Base-by-base conservation (phyloP, 345 rosid genomes). In the Eucalyptus cloeziana region DNA sequence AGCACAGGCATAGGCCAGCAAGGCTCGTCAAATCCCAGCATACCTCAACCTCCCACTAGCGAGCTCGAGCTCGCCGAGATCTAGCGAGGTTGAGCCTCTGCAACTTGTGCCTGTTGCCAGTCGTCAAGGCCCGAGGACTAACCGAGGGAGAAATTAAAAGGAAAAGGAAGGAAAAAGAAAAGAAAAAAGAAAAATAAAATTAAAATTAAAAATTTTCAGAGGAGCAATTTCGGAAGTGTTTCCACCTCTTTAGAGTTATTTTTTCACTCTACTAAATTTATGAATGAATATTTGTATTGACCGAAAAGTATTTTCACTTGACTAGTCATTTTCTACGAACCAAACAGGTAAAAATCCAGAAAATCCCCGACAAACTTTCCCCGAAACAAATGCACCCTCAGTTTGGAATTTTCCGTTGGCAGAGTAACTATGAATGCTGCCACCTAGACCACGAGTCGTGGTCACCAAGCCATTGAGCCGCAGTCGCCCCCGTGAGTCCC, bases 101-200 rank as follows among this genome's bases (percentile, higher is more conserved):
- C 13, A 25, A 1, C 62, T 5, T 25, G 1, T 10, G 12, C 62
- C 1, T 10, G 1, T 56, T 10, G 25, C 30, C 1, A 2, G 30
- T 56, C 2, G 30, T 13, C 13, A 24, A 58, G 64, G n/a, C 64
- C 7, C n/a, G 7, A 4, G 3, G n/a, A 24, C 64, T 11, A 58
- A 22, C 22, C 0, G 2, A 58, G n/a, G 64, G 30, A 58, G 6
- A 58, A 25, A 58, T 8, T 9, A 58, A 58, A 58, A 58, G 64
- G 30, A 58, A 58, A 56, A 56, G 6, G 13, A 56, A 58, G 6
- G 13, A 58, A 58, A 58, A 24, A 24, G 62, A 51, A 6, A 51
- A 51, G 4, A 3, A 51, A 6, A 52, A 17, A 52, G 56, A 52
- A 2, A 52, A 17, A 17, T 17, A 17, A 52, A 52, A 52, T 51